These are phyloP conservation scores for Vigna reflexopilosa DNA, from an alignment of 306 rosid species.

Conservation along the genomic window DNA sequence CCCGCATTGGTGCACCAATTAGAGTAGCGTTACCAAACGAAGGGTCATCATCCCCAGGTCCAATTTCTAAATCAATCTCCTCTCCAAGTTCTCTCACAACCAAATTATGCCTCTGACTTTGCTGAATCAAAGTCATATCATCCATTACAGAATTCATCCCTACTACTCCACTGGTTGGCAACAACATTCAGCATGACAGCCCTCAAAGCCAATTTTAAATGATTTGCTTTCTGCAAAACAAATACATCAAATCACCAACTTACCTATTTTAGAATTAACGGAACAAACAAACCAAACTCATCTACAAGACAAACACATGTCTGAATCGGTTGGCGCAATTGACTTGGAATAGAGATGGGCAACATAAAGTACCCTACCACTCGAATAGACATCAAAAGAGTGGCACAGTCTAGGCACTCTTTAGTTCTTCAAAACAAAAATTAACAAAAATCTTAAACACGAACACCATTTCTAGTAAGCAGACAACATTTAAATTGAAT, in stretches of 20 bases:
- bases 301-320: background rate
- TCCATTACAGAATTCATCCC: conserved; percentile 94
- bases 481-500: conserved; percentile 38
- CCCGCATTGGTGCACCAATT: conserved; percentile 74
- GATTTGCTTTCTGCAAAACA: conserved; percentile 40
- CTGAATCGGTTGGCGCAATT: conserved; percentile 34
- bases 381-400: conserved; percentile 27
- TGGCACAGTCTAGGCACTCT: conserved; percentile 26
- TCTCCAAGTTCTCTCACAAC: conserved; percentile 94
- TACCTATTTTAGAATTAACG: conserved; percentile 1
- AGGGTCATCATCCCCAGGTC: conserved; percentile 95
- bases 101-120: conserved; percentile 92
- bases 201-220: conserved; percentile 45
- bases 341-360: conserved; percentile 17
- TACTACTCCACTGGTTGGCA: conserved; percentile 62
- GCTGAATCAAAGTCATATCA: conserved; percentile 96
- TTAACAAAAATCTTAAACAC: conserved; percentile 18
- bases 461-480: conserved; percentile 25
- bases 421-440: conserved; percentile 41
- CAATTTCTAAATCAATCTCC: conserved; percentile 97
- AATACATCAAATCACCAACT: conserved; percentile 12
- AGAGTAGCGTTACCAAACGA: conserved; percentile 78
- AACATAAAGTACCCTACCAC: conserved; percentile 34
- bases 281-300: conserved; percentile 33
- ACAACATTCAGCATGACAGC: conserved; percentile 94